A percentile compares a stretch with the other conserved stretches of the same genome.
These are phyloP conservation scores for Vigna hirtella DNA, from an alignment of 306 rosid species.

Conservation along the genomic window DNA sequence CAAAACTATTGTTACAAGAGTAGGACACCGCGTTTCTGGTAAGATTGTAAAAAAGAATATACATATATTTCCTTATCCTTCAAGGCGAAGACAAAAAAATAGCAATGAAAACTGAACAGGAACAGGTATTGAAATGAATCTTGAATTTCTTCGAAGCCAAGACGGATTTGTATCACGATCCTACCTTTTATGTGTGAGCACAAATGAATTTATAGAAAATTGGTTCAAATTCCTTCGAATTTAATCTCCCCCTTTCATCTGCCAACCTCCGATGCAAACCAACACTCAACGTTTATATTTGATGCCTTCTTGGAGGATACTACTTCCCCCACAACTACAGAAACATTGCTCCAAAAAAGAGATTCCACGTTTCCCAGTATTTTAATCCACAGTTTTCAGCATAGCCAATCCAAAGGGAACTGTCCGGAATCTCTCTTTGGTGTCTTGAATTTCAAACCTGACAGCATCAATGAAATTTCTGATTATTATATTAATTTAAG, in stretches of 20 bases:
- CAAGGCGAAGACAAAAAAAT: conserved; percentile 48
- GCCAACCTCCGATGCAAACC: conserved; percentile 45
- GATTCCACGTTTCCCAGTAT: conserved; percentile 50
- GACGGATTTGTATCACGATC: conserved; percentile 49
- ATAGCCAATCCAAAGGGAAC: conserved; percentile 52
- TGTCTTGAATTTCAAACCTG: conserved; percentile 59
- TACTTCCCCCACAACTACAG: conserved; percentile 45
- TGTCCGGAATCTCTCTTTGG: conserved; percentile 45
- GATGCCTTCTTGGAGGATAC: conserved; percentile 41
- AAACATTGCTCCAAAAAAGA: conserved; percentile 46
- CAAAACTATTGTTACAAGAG: conserved; percentile 44
- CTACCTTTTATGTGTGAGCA: conserved; percentile 55
- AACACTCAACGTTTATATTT: conserved; percentile 45
- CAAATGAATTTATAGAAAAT: conserved; percentile 53
- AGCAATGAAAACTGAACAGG: conserved; percentile 44
- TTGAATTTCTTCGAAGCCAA: conserved; percentile 54
- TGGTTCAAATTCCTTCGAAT: conserved; percentile 47
- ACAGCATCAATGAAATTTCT: conserved; percentile 36
- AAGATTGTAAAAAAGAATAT: conserved; percentile 55
- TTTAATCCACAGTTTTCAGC: conserved; percentile 47
- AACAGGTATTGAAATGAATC: conserved; percentile 46
- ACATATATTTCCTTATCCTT: conserved; percentile 51
- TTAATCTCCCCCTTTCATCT: conserved; percentile 46
- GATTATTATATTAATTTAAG: conserved; percentile 14
- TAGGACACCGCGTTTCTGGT: conserved; percentile 39